Base-by-base conservation (phyloP, 2,329 filamentous ascomycete genomes). In the Aspergillus costaricaensis region DNA sequence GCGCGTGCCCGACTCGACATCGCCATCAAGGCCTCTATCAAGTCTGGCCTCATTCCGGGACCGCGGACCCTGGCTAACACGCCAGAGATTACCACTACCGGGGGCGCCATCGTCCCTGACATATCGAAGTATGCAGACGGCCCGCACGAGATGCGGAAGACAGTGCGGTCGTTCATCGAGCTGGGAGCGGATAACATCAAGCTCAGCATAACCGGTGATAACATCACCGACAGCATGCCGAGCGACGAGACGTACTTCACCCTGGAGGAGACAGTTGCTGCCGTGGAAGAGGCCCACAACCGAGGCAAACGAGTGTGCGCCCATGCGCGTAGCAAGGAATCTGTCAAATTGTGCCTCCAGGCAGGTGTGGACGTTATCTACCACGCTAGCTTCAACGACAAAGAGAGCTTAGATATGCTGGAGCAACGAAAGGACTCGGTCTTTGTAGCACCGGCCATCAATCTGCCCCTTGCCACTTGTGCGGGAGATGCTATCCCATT, bases 71-170 rank as follows among this genome's bases (percentile, higher is more conserved):
- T 62, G 10, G 57, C 60, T 5, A 62, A 62, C 15, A 30, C 38
- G 8, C 36, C 25, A 3, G 60, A 62, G 41, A 54, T 60, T 17
- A 43, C 58, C 2, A 60, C 47, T 4, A 55, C 50, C 1, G 60
- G 27, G 12, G 60, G 58, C 5, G 60, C 52, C 25, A 54, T 60
- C 30, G 14, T 47, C 21, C 30, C 60, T 1, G 32, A 50, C 2
- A 62, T 62, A 72, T 53, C 60, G 1, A 41, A 27, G n/a, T 62
- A 27, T 17, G 60, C 60, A 0, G 74, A 78, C 54, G 77, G 74
- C 1, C 70, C 73, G 0, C 70, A 75, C 2, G 76, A 74, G 52
- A 79, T 80, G 76, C 67, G 78, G 10, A 70, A 48, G 73, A 74
- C 59, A 1, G 53, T 55, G n/a, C 53, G 53, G 12, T 39, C 44